Evolutionary conservation across 164 flowering plant genomes (phyloP).

Genomic region (Vitis riparia): DNA sequence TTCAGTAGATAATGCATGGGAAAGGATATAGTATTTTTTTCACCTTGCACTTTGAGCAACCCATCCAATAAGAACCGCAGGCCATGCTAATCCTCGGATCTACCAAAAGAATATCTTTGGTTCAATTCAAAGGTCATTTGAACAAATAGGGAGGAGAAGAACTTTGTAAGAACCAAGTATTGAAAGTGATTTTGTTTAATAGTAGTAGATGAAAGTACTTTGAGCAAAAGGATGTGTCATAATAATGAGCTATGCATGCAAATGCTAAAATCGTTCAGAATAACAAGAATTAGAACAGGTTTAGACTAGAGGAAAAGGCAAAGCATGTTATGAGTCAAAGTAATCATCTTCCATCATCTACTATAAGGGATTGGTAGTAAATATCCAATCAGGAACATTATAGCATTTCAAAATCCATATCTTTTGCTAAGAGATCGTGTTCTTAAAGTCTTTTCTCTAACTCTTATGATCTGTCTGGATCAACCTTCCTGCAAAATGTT

Average conservation of each 20-base stretch:
- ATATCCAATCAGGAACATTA: too few relatives aligned
- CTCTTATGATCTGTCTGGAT: too few relatives aligned
- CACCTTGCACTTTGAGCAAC: slow-evolving; percentile 99
- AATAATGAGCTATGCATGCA: background rate
- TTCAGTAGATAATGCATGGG: background rate
- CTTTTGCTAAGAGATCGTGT: too few relatives aligned
- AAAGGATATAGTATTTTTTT: slow-evolving; percentile 2
- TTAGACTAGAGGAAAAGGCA: too few relatives aligned
- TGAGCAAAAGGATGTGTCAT: background rate
- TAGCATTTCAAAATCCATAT: too few relatives aligned
- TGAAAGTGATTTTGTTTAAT: background rate
- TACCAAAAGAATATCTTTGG: slow-evolving; percentile 24
- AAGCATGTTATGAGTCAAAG: too few relatives aligned
- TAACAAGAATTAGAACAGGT: background rate
- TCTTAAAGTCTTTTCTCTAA: too few relatives aligned
- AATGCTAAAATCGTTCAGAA: background rate
- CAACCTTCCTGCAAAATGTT: too few relatives aligned
- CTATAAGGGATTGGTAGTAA: too few relatives aligned
- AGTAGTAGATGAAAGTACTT: background rate
- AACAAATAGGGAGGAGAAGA: slow-evolving; percentile 8
- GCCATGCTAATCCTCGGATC: slow-evolving; percentile 99
- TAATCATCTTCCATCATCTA: too few relatives aligned
- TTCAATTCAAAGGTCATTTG: background rate
- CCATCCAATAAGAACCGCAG: slow-evolving; percentile 89
- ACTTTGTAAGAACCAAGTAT: background rate